phyloP scores from a whole-genome alignment of 2,329 filamentous ascomycete species.

The Microsporum ferrugineum region DNA sequence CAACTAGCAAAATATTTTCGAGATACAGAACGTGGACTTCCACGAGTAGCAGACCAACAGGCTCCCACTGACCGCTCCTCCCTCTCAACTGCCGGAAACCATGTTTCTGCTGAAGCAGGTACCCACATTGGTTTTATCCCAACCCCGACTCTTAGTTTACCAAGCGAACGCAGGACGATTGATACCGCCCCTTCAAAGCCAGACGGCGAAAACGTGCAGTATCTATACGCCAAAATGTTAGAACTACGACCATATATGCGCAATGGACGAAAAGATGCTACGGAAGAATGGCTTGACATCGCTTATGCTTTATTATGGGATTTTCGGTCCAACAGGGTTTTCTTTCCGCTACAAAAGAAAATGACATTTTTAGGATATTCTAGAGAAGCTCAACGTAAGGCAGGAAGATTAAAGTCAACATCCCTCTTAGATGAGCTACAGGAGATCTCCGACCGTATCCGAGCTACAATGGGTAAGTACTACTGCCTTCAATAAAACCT shows the following conservation, averaged over 20 bases:
- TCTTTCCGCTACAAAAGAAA: constrained; percentile 46
- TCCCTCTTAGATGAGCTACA: constrained; percentile 34
- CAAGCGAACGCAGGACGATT: not conserved
- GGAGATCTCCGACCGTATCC: constrained; percentile 35
- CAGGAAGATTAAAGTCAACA: constrained; percentile 25
- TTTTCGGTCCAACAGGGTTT: constrained; percentile 48
- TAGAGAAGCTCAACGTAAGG: constrained; percentile 30
- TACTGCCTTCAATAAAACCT: not conserved
- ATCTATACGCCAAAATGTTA: constrained; percentile 36
- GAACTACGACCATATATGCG: constrained; percentile 40
- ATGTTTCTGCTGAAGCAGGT: not conserved
- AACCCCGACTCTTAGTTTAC: not conserved
- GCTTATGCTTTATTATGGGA: constrained; percentile 48
- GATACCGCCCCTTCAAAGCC: not conserved
- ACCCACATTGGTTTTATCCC: not conserved
- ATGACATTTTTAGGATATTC: constrained; percentile 42
- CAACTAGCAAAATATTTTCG: constrained; percentile 32
- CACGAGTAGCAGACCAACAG: not conserved
- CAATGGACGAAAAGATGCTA: constrained; percentile 39
- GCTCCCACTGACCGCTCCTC: not conserved
- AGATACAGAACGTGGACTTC: constrained; percentile 16
- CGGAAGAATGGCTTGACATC: constrained; percentile 48
- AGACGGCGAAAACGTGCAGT: constrained; percentile 25
- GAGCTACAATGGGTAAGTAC: constrained; percentile 30
- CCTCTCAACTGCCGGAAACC: not conserved